Evolutionary conservation across 805 yeast genomes (phyloP).

Genomic region (Kuraishia borneana): DNA sequence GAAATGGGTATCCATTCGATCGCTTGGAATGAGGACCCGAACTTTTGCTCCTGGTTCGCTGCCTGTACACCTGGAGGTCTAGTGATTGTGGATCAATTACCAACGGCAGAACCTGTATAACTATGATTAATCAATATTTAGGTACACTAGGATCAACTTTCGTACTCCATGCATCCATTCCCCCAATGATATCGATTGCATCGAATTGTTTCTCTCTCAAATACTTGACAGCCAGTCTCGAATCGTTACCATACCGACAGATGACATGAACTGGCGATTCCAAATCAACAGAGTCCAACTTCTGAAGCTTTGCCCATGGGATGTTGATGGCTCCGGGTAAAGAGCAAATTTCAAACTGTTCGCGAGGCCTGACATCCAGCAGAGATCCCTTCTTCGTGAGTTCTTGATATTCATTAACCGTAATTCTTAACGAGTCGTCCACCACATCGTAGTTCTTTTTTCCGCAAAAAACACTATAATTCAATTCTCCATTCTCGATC

Average conservation of each 20-base stretch:
- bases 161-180: slow-evolving; percentile 57
- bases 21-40: slow-evolving; percentile 8
- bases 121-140: slow-evolving; percentile 29
- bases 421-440: slow-evolving; percentile 30
- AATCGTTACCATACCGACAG: slow-evolving; percentile 88
- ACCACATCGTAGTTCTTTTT: slow-evolving; percentile 33
- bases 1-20: slow-evolving; percentile 11
- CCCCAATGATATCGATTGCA: slow-evolving; percentile 69
- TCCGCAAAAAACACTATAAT: slow-evolving; percentile 77
- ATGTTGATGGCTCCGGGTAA: slow-evolving; percentile 51
- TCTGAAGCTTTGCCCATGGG: slow-evolving; percentile 42
- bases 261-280: slow-evolving; percentile 36
- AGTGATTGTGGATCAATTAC: slow-evolving; percentile 15
- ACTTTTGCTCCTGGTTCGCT: slow-evolving; percentile 10
- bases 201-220: slow-evolving; percentile 41
- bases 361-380: slow-evolving; percentile 70
- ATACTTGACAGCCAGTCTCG: slow-evolving; percentile 59
- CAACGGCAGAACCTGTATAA: slow-evolving; percentile 1
- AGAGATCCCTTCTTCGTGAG: slow-evolving; percentile 19
- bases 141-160: slow-evolving; percentile 53
- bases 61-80: slow-evolving; percentile 18
- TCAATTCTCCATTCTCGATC: slow-evolving; percentile 35
- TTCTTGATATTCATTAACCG: slow-evolving; percentile 22
- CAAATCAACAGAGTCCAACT: slow-evolving; percentile 15
- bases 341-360: slow-evolving; percentile 60